phyloP scores from a whole-genome alignment of 2,329 filamentous ascomycete species.

The Chaetomium strumarium region DNA sequence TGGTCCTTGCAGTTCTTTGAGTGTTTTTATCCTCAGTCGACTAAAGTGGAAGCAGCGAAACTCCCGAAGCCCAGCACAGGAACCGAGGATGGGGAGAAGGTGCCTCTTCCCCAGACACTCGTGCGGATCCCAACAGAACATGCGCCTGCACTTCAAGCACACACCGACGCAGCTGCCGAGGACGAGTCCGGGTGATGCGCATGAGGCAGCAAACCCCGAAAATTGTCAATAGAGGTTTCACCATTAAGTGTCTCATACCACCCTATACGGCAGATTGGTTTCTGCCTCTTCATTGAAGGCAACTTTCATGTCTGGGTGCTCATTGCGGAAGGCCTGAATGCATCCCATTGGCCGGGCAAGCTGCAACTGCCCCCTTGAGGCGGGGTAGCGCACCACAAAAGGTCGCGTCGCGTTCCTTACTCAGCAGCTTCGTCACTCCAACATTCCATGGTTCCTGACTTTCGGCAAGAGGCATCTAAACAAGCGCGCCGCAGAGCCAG shows the following conservation, averaged over 20 bases:
- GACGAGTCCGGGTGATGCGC: conserved; percentile 25
- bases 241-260: too few relatives aligned
- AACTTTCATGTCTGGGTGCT: too few relatives aligned
- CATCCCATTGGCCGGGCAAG: too few relatives aligned
- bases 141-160: conserved; percentile 57
- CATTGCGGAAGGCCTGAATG: too few relatives aligned
- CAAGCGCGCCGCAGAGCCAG: not conserved
- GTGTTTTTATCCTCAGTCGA: not conserved
- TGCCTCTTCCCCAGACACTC: conserved; percentile 70
- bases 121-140: conserved; percentile 82
- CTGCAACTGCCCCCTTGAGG: too few relatives aligned
- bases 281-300: too few relatives aligned
- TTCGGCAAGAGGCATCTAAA: conserved; percentile 1
- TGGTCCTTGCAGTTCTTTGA: not conserved
- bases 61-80: conserved; percentile 54
- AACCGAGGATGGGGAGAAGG: conserved; percentile 27
- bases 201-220: too few relatives aligned
- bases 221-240: too few relatives aligned
- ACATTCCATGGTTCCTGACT: conserved; percentile 5
- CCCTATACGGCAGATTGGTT: too few relatives aligned
- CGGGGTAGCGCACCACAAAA: too few relatives aligned
- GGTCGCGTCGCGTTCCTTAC: not conserved
- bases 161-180: conserved; percentile 48
- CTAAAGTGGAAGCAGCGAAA: conserved; percentile 50
- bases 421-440: not conserved